Percentiles rank a stretch among this genome's conserved stretches.
Conservation (phyloP, 2,329 filamentous ascomycete genomes). For the Aureobasidium musti region DNA sequence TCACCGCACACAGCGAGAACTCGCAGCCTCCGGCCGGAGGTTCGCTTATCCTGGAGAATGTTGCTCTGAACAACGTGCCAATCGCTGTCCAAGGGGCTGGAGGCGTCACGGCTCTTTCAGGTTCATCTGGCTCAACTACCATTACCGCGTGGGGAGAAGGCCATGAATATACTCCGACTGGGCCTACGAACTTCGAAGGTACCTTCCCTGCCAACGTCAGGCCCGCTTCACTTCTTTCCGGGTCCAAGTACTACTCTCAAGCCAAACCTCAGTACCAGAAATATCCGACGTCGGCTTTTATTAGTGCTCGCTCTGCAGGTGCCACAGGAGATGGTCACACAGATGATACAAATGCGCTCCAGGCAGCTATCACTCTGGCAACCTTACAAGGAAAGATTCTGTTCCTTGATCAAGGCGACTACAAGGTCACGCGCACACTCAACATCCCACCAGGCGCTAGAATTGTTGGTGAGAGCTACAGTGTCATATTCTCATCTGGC, state of each 20-base stretch:
- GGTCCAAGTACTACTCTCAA: constrained; percentile 52
- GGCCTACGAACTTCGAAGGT: constrained; percentile 50
- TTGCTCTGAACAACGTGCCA: constrained; percentile 54
- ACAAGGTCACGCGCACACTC: constrained; percentile 62
- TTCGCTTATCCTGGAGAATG: constrained; percentile 53
- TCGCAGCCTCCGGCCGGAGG: background rate
- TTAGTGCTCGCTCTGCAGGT: constrained; percentile 48
- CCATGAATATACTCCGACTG: constrained; percentile 49
- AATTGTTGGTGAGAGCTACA: constrained; percentile 62
- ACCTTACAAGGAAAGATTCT: constrained; percentile 57
- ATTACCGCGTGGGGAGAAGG: constrained; percentile 50
- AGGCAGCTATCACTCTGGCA: constrained; percentile 58
- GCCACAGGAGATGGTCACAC: constrained; percentile 57
- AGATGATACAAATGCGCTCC: constrained; percentile 63
- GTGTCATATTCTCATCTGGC: constrained; percentile 61
- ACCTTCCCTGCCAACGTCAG: constrained; percentile 48
- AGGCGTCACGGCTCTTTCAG: constrained; percentile 43
- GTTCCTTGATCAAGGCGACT: constrained; percentile 75
- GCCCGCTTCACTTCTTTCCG: constrained; percentile 49
- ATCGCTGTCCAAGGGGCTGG: constrained; percentile 47
- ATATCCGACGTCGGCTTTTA: constrained; percentile 44
- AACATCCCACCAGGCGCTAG: constrained; percentile 61
- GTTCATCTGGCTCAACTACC: constrained; percentile 41
- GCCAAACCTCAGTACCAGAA: constrained; percentile 59
- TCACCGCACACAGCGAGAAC: constrained; percentile 47